Evolutionary conservation across 2,329 filamentous ascomycete genomes (phyloP).

Genomic region (Xylaria sp.): DNA sequence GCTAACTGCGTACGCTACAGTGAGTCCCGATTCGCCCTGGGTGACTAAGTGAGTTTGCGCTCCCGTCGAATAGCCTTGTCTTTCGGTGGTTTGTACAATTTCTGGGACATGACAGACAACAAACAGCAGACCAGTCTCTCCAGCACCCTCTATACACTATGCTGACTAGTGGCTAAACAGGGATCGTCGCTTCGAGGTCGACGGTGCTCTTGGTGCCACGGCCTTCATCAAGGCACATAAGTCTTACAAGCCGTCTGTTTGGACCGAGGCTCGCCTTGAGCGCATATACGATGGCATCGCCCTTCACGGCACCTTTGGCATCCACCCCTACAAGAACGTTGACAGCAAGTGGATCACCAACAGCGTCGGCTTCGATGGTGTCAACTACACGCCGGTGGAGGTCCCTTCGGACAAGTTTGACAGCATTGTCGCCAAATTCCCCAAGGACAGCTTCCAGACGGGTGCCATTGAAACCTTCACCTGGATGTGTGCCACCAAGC

Average conservation of each 20-base stretch:
- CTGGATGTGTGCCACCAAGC: conserved; percentile 34
- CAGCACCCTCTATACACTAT: neutral
- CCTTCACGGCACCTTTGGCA: conserved; percentile 32
- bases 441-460: conserved; percentile 30
- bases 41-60: conserved; percentile 23
- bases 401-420: conserved; percentile 27
- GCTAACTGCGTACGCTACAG: conserved; percentile 21
- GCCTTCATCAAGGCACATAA: conserved; percentile 33
- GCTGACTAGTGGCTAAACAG: conserved; percentile 18
- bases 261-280: conserved; percentile 31
- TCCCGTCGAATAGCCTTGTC: neutral
- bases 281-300: conserved; percentile 35
- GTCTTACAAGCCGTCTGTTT: conserved; percentile 24
- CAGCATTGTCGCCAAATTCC: conserved; percentile 27
- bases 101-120: neutral
- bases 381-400: conserved; percentile 19
- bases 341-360: conserved; percentile 30
- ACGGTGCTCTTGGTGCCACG: conserved; percentile 35
- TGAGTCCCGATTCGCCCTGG: conserved; percentile 30
- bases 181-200: conserved; percentile 37
- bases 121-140: neutral
- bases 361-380: conserved; percentile 32
- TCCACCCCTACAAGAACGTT: conserved; percentile 35
- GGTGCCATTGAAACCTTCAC: conserved; percentile 38
- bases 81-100: neutral